Conservation (phyloP, 257 asterid genomes). For the Solanum pennellii region DNA sequence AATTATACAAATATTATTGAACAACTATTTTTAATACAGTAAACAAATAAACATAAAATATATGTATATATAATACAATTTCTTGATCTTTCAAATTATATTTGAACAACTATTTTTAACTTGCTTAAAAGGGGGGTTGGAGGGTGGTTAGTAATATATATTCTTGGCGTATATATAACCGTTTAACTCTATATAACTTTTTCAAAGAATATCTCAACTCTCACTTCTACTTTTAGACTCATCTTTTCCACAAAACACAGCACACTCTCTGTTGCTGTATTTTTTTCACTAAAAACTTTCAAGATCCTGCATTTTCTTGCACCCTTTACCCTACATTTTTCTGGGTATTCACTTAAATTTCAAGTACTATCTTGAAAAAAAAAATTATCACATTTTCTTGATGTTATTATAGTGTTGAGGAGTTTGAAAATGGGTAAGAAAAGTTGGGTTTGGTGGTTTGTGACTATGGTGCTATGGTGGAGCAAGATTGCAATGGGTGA, state of each 20-base stretch:
- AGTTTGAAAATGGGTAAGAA: not conserved
- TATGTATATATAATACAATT: no score
- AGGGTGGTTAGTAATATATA: no score
- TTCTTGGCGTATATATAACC: not conserved
- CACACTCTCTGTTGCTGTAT: not conserved
- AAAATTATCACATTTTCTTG: not conserved
- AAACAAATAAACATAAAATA: no score
- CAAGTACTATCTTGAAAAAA: not conserved
- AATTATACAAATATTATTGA: no score
- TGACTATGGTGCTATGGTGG: slow-evolving; percentile 29
- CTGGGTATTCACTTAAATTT: not conserved
- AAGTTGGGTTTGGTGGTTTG: slow-evolving; percentile 14
- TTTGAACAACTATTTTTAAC: no score
- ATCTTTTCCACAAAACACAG: not conserved
- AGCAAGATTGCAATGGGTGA: slow-evolving; percentile 29
- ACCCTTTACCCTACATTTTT: not conserved
- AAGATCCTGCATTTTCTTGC: not conserved
- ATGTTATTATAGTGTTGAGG: not conserved
- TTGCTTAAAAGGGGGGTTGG: no score
- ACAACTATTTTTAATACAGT: fast-evolving
- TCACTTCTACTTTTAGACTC: not conserved
- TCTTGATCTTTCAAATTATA: not conserved
- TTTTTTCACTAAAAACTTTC: not conserved
- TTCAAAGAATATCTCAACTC: not conserved
- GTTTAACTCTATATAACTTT: not conserved